Conservation (phyloP, 805 yeast genomes). For the Suhomyces faveliae region DNA sequence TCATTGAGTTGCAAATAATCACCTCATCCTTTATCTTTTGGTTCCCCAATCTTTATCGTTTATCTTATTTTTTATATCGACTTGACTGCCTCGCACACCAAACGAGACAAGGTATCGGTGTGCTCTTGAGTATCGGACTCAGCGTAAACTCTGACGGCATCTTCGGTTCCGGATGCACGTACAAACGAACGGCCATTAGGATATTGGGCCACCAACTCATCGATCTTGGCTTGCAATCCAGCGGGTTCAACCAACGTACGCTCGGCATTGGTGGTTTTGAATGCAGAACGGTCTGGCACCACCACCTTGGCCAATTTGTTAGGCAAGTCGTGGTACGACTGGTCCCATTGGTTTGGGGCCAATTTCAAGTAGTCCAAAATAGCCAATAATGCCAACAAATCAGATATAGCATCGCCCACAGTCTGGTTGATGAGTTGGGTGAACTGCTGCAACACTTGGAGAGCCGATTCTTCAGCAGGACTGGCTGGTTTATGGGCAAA, state of each 20-base stretch:
- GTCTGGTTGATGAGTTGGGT: slow-evolving; percentile 86
- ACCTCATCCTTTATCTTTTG: too few species aligned
- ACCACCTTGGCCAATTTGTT: slow-evolving; percentile 77
- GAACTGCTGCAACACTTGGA: slow-evolving; percentile 56
- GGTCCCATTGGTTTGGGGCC: slow-evolving; percentile 71
- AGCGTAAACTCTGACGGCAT: slow-evolving; percentile 93
- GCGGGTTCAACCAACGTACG: slow-evolving; percentile 71
- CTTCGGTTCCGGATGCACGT: slow-evolving; percentile 96
- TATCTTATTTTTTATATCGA: neutral
- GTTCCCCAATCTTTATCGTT: too few species aligned
- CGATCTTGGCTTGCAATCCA: slow-evolving; percentile 75
- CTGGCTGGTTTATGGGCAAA: slow-evolving; percentile 31
- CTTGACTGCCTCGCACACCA: slow-evolving; percentile 29
- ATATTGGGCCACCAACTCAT: slow-evolving; percentile 56
- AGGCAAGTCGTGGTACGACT: slow-evolving; percentile 79
- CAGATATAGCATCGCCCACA: slow-evolving; percentile 98
- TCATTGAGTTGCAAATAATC: too few species aligned
- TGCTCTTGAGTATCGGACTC: slow-evolving; percentile 60
- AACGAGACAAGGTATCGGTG: slow-evolving; percentile 27
- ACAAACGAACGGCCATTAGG: slow-evolving; percentile 81
- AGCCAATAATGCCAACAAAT: slow-evolving; percentile 72
- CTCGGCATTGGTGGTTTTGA: slow-evolving; percentile 89
- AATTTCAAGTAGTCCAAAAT: slow-evolving; percentile 56
- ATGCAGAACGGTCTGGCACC: slow-evolving; percentile 76
- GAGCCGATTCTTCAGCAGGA: slow-evolving; percentile 47